Conservation (phyloP, 371 early-diverging fungal species). For the Gilbertella persicaria region DNA sequence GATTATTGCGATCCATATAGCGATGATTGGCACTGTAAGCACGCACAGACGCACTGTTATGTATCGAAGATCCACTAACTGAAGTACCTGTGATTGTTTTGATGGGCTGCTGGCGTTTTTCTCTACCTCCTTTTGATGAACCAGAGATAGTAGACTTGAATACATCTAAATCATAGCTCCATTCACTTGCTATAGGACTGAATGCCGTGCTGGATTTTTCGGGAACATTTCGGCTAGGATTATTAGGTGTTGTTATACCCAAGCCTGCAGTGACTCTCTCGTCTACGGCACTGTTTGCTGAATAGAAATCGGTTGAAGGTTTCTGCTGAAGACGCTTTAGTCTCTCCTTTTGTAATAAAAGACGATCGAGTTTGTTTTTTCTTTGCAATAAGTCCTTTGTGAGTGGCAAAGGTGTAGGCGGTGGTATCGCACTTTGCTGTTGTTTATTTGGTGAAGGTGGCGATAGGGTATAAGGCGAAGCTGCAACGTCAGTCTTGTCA, state of each 20-base stretch:
- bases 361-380: constrained; percentile 45
- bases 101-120: not conserved
- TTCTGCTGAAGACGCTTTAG: constrained; percentile 2
- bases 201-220: constrained; percentile 1
- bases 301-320: constrained; percentile 1
- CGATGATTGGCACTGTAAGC: constrained; percentile 19
- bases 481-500: not conserved
- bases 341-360: constrained; percentile 25
- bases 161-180: constrained; percentile 20
- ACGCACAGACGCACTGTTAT: constrained; percentile 21
- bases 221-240: constrained; percentile 18
- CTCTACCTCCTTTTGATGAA: constrained; percentile 6
- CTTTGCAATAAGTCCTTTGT: constrained; percentile 45
- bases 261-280: constrained; percentile 43
- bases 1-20: constrained; percentile 16
- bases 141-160: constrained; percentile 14
- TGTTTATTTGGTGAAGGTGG: constrained; percentile 17
- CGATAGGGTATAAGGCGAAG: constrained; percentile 4
- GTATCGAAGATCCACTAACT: constrained; percentile 27
- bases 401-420: constrained; percentile 34
- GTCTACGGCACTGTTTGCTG: constrained; percentile 20
- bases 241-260: constrained; percentile 25
- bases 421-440: not conserved
- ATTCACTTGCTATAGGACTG: constrained; percentile 10
- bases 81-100: constrained; percentile 10